A percentile compares a stretch with the other conserved stretches of the same genome.
phyloP scores from a whole-genome alignment of 768 basidiomycete genomes.

The Roridomyces roridus region DNA sequence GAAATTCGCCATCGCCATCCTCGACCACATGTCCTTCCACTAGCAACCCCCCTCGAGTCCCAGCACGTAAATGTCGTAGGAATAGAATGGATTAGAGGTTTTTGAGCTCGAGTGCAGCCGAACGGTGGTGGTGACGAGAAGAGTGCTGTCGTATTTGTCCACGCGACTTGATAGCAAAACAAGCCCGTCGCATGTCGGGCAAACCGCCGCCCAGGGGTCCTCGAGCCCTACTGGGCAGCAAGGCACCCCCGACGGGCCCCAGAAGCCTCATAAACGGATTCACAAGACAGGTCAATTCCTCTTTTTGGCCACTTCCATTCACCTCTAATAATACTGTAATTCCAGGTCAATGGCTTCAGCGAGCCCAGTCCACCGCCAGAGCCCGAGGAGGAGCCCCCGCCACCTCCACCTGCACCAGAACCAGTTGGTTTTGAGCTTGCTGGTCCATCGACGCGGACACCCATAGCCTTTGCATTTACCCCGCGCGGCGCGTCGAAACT shows the following conservation, averaged over 20 bases:
- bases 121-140: neutral
- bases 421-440: slow-evolving; percentile 11
- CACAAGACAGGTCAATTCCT: slow-evolving; percentile 35
- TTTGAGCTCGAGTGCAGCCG: too few species aligned
- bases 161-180: slow-evolving; percentile 15
- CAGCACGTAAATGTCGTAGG: too few species aligned
- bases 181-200: slow-evolving; percentile 64
- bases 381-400: slow-evolving; percentile 41
- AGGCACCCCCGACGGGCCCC: slow-evolving; percentile 61
- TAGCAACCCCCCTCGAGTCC: too few species aligned
- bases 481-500: slow-evolving; percentile 27
- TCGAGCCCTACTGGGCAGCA: slow-evolving; percentile 63
- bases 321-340: slow-evolving; percentile 9
- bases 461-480: slow-evolving; percentile 8
- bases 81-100: too few species aligned
- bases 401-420: slow-evolving; percentile 38
- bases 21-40: too few species aligned
- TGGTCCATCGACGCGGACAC: neutral
- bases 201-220: slow-evolving; percentile 80
- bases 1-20: too few species aligned
- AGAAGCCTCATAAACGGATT: slow-evolving; percentile 58
- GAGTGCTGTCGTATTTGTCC: slow-evolving; percentile 11
- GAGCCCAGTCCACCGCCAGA: slow-evolving; percentile 32
- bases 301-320: slow-evolving; percentile 13
- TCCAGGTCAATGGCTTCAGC: slow-evolving; percentile 3